Conservation (phyloP, 148 eudicot genomes). For the Silene conica region DNA sequence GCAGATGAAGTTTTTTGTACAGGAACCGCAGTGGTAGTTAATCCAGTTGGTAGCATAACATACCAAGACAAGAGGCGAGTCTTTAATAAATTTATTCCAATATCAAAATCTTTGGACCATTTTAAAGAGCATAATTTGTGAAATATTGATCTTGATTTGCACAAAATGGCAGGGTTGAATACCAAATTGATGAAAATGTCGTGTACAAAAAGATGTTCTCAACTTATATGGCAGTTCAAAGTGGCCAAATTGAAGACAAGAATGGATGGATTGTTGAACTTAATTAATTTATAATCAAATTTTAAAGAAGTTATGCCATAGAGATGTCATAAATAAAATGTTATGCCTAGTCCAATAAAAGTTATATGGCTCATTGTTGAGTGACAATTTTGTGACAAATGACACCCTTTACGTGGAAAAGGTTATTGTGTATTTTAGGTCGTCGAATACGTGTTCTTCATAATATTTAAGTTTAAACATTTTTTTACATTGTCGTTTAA, state of each 20-base stretch:
- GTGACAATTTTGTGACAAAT: too few relatives aligned
- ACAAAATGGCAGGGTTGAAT: constrained; percentile 44
- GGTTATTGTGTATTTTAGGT: too few relatives aligned
- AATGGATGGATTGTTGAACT: constrained; percentile 65
- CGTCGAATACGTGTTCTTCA: too few relatives aligned
- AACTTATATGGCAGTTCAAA: constrained; percentile 43
- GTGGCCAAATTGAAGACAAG: constrained; percentile 55
- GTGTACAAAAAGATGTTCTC: constrained; percentile 35
- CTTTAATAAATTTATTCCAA: background rate
- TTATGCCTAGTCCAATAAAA: too few relatives aligned
- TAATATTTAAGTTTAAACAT: too few relatives aligned
- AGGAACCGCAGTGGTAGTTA: constrained; percentile 71
- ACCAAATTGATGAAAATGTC: constrained; percentile 24
- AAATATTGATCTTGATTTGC: background rate
- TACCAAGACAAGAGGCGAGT: constrained; percentile 52
- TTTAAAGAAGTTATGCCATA: too few relatives aligned
- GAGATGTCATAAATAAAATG: too few relatives aligned
- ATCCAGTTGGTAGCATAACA: constrained; percentile 66
- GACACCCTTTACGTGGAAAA: too few relatives aligned
- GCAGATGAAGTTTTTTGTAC: constrained; percentile 90
- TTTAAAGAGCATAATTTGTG: background rate
- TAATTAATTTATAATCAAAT: background rate
- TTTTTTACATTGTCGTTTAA: too few relatives aligned
- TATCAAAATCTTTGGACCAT: background rate
- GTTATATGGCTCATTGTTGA: too few relatives aligned